Base-by-base conservation (phyloP, 768 basidiomycete species). In the Podaxis pistillaris region DNA sequence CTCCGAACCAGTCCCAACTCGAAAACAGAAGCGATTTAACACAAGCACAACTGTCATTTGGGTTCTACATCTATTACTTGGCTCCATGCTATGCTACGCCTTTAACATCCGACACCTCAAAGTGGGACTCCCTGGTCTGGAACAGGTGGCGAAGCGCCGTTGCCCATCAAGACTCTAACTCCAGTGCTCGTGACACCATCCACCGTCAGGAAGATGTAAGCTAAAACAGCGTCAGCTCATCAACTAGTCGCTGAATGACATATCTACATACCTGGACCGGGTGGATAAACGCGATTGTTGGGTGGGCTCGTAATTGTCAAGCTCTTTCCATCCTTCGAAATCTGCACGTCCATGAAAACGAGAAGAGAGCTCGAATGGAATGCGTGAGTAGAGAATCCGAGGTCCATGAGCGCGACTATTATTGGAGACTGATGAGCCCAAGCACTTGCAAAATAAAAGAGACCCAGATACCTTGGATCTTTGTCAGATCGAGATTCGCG, bases 381-480 rank as follows among this genome's bases (percentile, higher is more conserved):
- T 0, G 73, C 78, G 60, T 81, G 79, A 1, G 79, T 74, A 0
- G 76, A 76, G 65, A 79, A 80, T 0, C 79, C 78, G n/a, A 79
- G 70, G 59, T 81, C 78, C 63, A 76, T 75, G 9, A 81, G 64
- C 8, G 74, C 71, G 26, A 78, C 78, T 79, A 53, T 33, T 17
- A 15, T 15, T 33, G 56, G 24, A 24, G 4, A n/a, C 8, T 12
- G 4, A 26, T 56, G n/a, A 53, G 24, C 4, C 12, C 26, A 5
- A 24, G n/a, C 15, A 8, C 8, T 6, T n/a, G 9, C 26, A 15
- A 22, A 4, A 44, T 37, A 22, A 8, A 24, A 22, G 6, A 9
- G 2, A n/a, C 11, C 11, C 4, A 59, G 30, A 60, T 24, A 78
- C 78, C 77, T 68, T 75, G 68, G 44, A 79, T 69, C 36, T 65